These are phyloP conservation scores for Nothopassalora personata DNA, from an alignment of 2,329 filamentous ascomycete species.

Conservation along the genomic window DNA sequence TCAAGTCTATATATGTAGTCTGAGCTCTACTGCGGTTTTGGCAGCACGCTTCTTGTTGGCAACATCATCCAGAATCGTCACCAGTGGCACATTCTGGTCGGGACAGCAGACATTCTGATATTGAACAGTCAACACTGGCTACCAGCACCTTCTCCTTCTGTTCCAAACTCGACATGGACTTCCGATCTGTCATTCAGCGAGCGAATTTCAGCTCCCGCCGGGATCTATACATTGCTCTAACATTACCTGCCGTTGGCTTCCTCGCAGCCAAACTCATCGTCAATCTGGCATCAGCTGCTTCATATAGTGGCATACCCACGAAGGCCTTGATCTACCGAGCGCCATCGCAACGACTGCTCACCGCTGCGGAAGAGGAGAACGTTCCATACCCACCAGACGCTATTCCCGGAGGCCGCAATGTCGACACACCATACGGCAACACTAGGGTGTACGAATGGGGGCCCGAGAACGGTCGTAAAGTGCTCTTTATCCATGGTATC, in stretches of 20 bases:
- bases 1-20: background rate
- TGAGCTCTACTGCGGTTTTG: background rate
- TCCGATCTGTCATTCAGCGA: slow-evolving; percentile 2
- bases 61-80: background rate
- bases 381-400: slow-evolving; percentile 62
- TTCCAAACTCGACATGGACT: slow-evolving; percentile 5
- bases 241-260: slow-evolving; percentile 17
- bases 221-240: slow-evolving; percentile 21
- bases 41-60: background rate
- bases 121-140: too few species aligned
- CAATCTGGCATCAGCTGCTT: slow-evolving; percentile 9
- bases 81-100: too few species aligned
- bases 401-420: slow-evolving; percentile 44
- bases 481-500: slow-evolving; percentile 75
- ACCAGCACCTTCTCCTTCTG: too few species aligned
- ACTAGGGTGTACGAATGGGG: slow-evolving; percentile 3
- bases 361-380: slow-evolving; percentile 16
- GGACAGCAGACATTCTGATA: too few species aligned
- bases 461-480: slow-evolving; percentile 1
- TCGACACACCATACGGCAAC: slow-evolving; percentile 1
- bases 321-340: slow-evolving; percentile 11
- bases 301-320: slow-evolving; percentile 4
- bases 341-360: slow-evolving; percentile 12
- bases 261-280: slow-evolving; percentile 11
- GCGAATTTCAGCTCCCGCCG: slow-evolving; percentile 8